phyloP scores from a whole-genome alignment of 2,329 filamentous ascomycete species.

The Ascochyta rabiei region DNA sequence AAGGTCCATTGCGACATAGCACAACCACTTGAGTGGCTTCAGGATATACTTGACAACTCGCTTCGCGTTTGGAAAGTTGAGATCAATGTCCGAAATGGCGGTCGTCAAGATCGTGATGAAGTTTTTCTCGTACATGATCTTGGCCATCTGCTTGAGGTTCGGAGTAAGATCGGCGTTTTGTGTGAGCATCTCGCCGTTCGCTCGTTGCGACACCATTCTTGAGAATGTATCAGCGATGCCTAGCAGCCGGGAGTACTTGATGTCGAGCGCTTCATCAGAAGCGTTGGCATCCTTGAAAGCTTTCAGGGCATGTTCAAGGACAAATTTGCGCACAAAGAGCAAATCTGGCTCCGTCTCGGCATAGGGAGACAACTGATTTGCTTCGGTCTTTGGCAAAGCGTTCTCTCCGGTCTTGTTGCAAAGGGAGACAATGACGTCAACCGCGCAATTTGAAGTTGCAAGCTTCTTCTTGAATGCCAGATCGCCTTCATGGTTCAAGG shows the following conservation, averaged over 20 bases:
- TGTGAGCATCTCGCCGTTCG: conserved; percentile 46
- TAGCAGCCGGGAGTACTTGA: conserved; percentile 86
- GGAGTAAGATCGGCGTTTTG: conserved; percentile 44
- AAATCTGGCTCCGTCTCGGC: conserved; percentile 83
- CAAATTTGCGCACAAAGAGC: conserved; percentile 91
- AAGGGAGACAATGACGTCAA: conserved; percentile 83
- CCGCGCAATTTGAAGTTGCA: conserved; percentile 84
- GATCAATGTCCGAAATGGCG: conserved; percentile 92
- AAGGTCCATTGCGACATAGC: conserved; percentile 82
- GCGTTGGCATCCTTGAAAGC: conserved; percentile 87
- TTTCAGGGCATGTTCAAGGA: conserved; percentile 89
- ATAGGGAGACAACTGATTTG: conserved; percentile 37
- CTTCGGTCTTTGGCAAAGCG: conserved; percentile 58
- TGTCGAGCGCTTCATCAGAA: conserved; percentile 79
- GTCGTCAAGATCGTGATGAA: conserved; percentile 87
- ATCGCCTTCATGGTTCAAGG: conserved; percentile 73
- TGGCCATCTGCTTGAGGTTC: conserved; percentile 83
- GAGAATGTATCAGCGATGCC: conserved; percentile 90
- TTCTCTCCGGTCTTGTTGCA: conserved; percentile 87
- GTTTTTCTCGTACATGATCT: conserved; percentile 98
- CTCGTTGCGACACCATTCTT: conserved; percentile 76
- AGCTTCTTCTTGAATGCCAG: conserved; percentile 81
- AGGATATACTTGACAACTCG: conserved; percentile 96
- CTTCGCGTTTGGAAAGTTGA: conserved; percentile 92
- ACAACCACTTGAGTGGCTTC: conserved; percentile 84